Evolutionary conservation across 495 filamentous ascomycete genomes (phyloP).

Genomic region (Penicillium arizonense): DNA sequence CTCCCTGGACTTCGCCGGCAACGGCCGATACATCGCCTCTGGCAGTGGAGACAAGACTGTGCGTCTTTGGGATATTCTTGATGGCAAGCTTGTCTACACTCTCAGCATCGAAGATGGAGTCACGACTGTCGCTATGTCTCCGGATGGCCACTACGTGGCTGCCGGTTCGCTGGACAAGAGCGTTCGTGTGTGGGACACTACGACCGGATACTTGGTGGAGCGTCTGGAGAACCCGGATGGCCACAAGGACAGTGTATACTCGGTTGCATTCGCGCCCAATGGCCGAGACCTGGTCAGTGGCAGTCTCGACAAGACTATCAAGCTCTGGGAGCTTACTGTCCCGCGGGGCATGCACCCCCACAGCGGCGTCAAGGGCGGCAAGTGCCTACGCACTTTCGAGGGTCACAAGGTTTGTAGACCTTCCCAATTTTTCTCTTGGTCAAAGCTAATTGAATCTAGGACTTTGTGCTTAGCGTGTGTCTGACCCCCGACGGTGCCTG

Average conservation of each 20-base stretch:
- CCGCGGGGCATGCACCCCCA: conserved; percentile 62
- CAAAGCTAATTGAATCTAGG: conserved; percentile 46
- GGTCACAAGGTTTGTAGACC: conserved; percentile 72
- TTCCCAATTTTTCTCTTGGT: neutral
- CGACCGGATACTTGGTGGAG: conserved; percentile 76
- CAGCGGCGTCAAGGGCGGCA: conserved; percentile 67
- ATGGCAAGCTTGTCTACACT: conserved; percentile 68
- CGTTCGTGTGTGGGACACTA: conserved; percentile 85
- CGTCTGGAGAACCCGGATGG: conserved; percentile 82
- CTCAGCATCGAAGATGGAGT: conserved; percentile 88
- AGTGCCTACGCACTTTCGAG: conserved; percentile 86
- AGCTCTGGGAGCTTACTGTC: conserved; percentile 85
- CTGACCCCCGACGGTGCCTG: conserved; percentile 83
- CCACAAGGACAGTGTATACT: conserved; percentile 91
- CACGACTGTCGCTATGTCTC: conserved; percentile 89
- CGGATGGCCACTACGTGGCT: conserved; percentile 80
- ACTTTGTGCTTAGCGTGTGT: conserved; percentile 88
- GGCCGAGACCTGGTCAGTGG: conserved; percentile 85
- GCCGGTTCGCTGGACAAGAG: conserved; percentile 89
- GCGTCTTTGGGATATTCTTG: conserved; percentile 83
- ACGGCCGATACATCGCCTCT: conserved; percentile 84
- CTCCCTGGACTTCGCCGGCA: conserved; percentile 85
- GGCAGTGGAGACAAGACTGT: conserved; percentile 87
- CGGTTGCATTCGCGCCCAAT: conserved; percentile 85
- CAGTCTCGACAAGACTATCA: conserved; percentile 91